Conservation (phyloP, 2,329 filamentous ascomycete genomes). For the Sclerotinia glacialis region DNA sequence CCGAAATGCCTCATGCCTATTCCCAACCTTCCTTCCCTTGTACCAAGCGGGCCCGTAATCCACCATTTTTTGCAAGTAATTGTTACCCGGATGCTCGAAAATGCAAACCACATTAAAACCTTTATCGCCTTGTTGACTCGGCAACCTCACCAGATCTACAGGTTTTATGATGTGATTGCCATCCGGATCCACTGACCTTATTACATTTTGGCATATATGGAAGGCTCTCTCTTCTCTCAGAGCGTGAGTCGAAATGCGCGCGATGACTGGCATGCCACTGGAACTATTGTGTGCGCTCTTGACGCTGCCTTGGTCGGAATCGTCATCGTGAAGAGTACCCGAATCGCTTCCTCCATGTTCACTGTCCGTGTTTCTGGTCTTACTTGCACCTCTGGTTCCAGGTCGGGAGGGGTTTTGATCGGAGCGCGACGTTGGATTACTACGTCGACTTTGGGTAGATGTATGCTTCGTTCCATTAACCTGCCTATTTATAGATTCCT, state of each 20-base stretch:
- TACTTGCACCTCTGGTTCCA: constrained; percentile 21
- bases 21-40: constrained; percentile 51
- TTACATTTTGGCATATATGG: constrained; percentile 73
- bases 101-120: constrained; percentile 74
- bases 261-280: constrained; percentile 56
- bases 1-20: constrained; percentile 41
- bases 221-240: constrained; percentile 84
- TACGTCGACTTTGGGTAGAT: constrained; percentile 30
- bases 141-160: constrained; percentile 73
- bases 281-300: not conserved
- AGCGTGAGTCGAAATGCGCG: constrained; percentile 77
- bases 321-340: constrained; percentile 19
- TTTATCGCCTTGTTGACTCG: constrained; percentile 65
- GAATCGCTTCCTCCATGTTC: constrained; percentile 32
- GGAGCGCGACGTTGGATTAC: constrained; percentile 35
- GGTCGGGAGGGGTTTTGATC: constrained; percentile 24
- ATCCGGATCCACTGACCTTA: constrained; percentile 66
- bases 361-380: constrained; percentile 5
- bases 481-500: constrained; percentile 49
- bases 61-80: constrained; percentile 67
- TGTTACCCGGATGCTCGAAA: constrained; percentile 73
- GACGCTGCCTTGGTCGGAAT: constrained; percentile 32
- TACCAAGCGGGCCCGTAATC: constrained; percentile 77
- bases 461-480: constrained; percentile 56
- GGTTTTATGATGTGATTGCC: constrained; percentile 76